These are phyloP conservation scores for Chaetomiaceae sp. DNA, from an alignment of 2,329 filamentous ascomycete species.

Conservation along the genomic window DNA sequence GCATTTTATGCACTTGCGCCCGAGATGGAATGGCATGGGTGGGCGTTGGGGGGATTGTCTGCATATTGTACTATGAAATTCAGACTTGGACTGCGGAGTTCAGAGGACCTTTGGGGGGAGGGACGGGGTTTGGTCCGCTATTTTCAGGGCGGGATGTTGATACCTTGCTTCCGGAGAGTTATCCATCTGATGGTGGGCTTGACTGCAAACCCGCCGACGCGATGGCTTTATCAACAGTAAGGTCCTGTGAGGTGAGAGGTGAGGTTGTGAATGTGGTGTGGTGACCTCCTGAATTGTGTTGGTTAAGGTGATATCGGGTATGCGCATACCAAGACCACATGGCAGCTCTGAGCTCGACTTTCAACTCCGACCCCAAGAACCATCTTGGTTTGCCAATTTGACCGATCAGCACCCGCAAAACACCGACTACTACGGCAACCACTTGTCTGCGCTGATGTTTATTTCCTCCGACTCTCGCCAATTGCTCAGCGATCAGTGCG, in stretches of 20 bases:
- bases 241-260: background rate
- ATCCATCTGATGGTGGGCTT: background rate
- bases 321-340: background rate
- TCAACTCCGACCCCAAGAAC: background rate
- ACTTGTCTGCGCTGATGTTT: too few relatives aligned
- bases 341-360: background rate
- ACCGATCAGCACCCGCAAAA: background rate
- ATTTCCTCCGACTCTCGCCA: background rate
- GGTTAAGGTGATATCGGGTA: slow-evolving; percentile 4
- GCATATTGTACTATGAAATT: slow-evolving; percentile 1
- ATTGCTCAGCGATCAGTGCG: background rate
- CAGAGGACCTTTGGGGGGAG: background rate
- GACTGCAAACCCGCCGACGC: background rate
- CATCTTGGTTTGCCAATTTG: background rate
- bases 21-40: background rate
- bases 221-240: background rate
- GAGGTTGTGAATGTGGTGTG: background rate
- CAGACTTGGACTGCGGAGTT: background rate
- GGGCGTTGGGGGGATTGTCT: slow-evolving; percentile 4
- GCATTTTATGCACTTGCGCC: background rate
- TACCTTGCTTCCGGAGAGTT: background rate
- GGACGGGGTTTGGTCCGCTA: background rate
- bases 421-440: background rate
- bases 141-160: background rate
- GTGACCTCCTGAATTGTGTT: background rate